These are phyloP conservation scores for Beauveria rudraprayagi DNA, from an alignment of 2,329 filamentous ascomycete genomes.

Conservation along the genomic window DNA sequence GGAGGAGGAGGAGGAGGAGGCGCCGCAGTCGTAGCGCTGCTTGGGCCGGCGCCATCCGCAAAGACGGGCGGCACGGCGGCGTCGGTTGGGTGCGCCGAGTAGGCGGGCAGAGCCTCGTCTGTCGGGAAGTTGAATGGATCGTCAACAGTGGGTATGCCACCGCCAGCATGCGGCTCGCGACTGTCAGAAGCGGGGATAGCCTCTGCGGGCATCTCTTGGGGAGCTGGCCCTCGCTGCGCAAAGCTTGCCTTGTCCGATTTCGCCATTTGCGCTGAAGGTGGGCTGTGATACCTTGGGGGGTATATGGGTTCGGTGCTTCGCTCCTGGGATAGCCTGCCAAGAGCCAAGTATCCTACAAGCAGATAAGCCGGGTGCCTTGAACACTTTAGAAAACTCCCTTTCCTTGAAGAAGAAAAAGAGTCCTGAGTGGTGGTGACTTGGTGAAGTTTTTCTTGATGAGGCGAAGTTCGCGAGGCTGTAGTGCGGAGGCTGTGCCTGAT, in stretches of 20 bases:
- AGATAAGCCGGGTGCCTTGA: background rate
- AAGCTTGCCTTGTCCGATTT: background rate
- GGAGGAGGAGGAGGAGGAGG: conserved; percentile 8
- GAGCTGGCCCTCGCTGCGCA: background rate
- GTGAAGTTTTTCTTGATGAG: background rate
- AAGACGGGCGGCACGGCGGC: background rate
- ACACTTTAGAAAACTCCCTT: no score
- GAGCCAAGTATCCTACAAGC: background rate
- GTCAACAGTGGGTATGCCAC: conserved; percentile 22
- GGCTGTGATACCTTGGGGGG: background rate
- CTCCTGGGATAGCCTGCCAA: background rate
- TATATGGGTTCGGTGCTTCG: background rate
- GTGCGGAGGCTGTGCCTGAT: background rate
- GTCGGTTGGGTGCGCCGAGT: conserved; percentile 12
- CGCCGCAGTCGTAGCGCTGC: background rate
- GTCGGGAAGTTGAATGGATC: conserved; percentile 34
- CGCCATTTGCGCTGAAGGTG: background rate
- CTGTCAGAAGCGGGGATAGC: background rate
- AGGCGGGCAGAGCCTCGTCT: conserved; percentile 23
- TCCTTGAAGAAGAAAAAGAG: background rate
- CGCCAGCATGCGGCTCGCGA: background rate
- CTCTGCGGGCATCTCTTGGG: conserved; percentile 6
- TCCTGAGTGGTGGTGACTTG: background rate
- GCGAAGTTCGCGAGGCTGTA: background rate
- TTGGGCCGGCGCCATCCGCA: conserved; percentile 1